Conservation (phyloP, 169 alveolate genomes). For the Cryptosporidium tyzzeri region DNA sequence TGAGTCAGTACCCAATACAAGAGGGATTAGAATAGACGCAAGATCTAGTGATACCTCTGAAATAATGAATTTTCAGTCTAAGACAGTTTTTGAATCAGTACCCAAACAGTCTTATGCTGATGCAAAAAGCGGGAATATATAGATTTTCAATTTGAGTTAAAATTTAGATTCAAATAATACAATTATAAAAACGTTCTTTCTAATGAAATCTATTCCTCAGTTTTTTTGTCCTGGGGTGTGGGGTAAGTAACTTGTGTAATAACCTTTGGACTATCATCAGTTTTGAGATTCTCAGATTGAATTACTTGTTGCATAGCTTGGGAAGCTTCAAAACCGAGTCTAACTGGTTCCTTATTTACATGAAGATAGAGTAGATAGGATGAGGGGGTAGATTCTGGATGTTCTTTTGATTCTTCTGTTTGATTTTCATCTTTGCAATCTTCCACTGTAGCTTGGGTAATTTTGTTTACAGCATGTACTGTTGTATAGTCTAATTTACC, state of each 20-base stretch:
- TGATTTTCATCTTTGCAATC: not conserved
- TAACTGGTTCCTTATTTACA: slow-evolving; percentile 49
- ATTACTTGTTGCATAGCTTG: slow-evolving; percentile 44
- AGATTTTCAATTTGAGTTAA: not conserved
- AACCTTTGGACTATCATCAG: not conserved
- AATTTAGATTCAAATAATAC: not conserved
- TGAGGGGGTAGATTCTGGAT: not conserved
- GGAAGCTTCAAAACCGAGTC: slow-evolving; percentile 60
- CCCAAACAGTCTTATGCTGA: slow-evolving; percentile 68
- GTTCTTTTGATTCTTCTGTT: not conserved
- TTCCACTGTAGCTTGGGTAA: not conserved
- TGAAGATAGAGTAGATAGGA: slow-evolving; percentile 61
- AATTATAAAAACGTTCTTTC: not conserved
- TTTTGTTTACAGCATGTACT: slow-evolving; percentile 62
- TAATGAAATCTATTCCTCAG: not conserved
- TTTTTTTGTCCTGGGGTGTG: not conserved
- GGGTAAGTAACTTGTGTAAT: slow-evolving; percentile 53
- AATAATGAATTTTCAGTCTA: not conserved
- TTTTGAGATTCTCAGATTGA: slow-evolving; percentile 6
- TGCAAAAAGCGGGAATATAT: slow-evolving; percentile 37
- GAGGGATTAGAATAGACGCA: slow-evolving; percentile 27
- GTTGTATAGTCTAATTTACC: slow-evolving; percentile 62
- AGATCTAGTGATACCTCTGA: slow-evolving; percentile 13
- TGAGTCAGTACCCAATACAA: slow-evolving; percentile 36
- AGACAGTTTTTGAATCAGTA: slow-evolving; percentile 32